Base-by-base conservation (phyloP, 192 early-diverging fungal genomes). In the Spinellus fusiger region DNA sequence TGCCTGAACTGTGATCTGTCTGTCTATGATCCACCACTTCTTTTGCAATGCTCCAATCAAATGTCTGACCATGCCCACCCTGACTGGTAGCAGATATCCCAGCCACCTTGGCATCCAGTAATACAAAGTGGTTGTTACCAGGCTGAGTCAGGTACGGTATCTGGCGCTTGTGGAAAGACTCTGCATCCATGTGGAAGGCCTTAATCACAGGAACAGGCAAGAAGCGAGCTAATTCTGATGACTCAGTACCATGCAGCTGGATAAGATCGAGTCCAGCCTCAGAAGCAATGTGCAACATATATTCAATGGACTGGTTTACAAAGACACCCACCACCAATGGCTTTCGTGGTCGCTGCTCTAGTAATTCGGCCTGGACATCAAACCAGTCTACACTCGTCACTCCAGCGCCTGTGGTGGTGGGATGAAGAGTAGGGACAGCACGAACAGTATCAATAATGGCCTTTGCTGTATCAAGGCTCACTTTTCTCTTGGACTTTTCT, bases 291-390 rank as follows among this genome's bases (percentile, higher is more conserved):
- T 69, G 60, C 25, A 82, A 81, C 58, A 98, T 93, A 54, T 93
- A 71, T 47, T 87, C 88, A 22, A 90, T 59, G 0, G 84, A 60
- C 44, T 94, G 91, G 68, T 95, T 91, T 61, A 83, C 82, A 71
- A 99, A 99, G 9, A 99, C 95, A 5, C 98, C 98, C 0, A 94
- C 91, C 15, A 95, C 70, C 52, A 93, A 74, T 20, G 98, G 98
- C 44, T 80, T 81, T 73, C 78, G 46, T 59, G 71, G 40, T 26
- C 69, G 52, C 22, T 66, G 54, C 55, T 76, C 73, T 23, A 82
- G 49, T 52, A 75, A 54, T 34, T 23, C 32, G 13, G 73, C 65
- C n/a, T 82, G 77, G 40, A 76, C 66, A 22, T 68, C 56, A 65
- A 83, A 79, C 83, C 75, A 75, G 48, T 81, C 84, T 35, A 56